Evolutionary conservation across 1,139 yeast genomes (phyloP), one percentile per base, ranked within the genome.

Genomic region (Yamadazyma songkhlaensis): DNA sequence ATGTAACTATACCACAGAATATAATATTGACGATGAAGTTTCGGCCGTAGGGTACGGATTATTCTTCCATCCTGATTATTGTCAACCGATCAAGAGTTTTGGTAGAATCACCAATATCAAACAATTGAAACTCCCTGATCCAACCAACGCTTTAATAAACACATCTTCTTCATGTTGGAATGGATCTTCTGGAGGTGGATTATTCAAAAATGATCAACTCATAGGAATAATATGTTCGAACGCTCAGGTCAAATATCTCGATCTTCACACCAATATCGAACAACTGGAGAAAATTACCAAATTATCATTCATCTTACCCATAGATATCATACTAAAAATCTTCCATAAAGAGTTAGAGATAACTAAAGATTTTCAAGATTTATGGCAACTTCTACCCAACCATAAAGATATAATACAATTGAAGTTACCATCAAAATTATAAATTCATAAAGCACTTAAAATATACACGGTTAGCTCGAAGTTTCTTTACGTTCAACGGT

Each of bases 121-220:
- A n/a, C 14, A 9, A 9, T 31, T 34, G n/a, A n/a, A 31, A n/a
- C 8, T 31, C 4, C 15, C 27, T 14, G 11, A 27, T 7, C 9
- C 13, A 8, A 25, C 14, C 4, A 34, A 35, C 1, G 62, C 72
- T 0, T 54, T 83, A 57, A 47, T 79, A 1, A 59, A 81, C 0
- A 64, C 79, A 0, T 73, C 85, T 0, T 73, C 86, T 0, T 70
- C 80, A 9, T 82, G 88, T 55, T 83, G 88, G 87, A 81, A 82
- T 49, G 90, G 90, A 0, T 81, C 88, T 2, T 79, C 85, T 1
- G 90, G 90, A 0, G 90, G 90, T 0, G 87, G 82, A 0, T 53
- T 81, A 3, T 66, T 77, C 39, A 62, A 66, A 38, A 34, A 48
- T 0, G 48, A 50, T 11, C 56, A 63, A 29, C 56, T 82, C 4